Base-by-base conservation (phyloP, 495 filamentous ascomycete genomes). In the Lentithecium fluviatile region DNA sequence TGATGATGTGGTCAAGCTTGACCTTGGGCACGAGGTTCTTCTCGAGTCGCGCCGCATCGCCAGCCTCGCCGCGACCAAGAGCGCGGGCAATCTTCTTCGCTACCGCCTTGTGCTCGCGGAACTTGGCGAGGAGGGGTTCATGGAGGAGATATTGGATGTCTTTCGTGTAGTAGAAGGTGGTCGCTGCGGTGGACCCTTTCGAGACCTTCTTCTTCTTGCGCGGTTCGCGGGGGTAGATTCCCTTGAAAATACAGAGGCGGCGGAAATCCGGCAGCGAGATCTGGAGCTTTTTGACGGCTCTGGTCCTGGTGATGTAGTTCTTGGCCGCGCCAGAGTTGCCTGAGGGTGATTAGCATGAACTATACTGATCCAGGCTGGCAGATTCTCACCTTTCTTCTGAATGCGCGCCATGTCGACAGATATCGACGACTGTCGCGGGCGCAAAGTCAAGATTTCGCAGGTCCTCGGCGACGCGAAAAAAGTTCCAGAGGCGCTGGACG, bases 101-200 rank as follows among this genome's bases (percentile, higher is more conserved):
- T 55, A 97, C 82, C 0, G 87, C 79, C 78, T 97, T 97, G 75
- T 97, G 94, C 42, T 98, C 94, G 67, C 94, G 87, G 79, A 97
- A 97, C 73, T 96, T 97, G 65, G 84, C 79, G 12, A 98, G 81
- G n/a, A 98, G 81, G 13, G 95, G 94, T 74, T 98, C 94, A 74
- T 98, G 94, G 50, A 97, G 86, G 24, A 98, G 85, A 66, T 96
- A 98, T 75, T 96, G 91, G 69, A 98, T 96, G 71, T 98, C 94
- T 79, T 94, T 95, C 68, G 92, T 89, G 79, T 98, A 98, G 82
- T 98, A 98, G 78, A 96, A 98, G 58, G 95, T 97, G 15, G 94
- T 97, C 45, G 86, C 88, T 38, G 87, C 83, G 1, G 89, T 97
- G 45, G 89, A 83, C 52, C 88, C 88, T 75, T 95, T 97, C 68